phyloP scores from a whole-genome alignment of 192 early-diverging fungal species.

The Phlyctochytrium bullatum region DNA sequence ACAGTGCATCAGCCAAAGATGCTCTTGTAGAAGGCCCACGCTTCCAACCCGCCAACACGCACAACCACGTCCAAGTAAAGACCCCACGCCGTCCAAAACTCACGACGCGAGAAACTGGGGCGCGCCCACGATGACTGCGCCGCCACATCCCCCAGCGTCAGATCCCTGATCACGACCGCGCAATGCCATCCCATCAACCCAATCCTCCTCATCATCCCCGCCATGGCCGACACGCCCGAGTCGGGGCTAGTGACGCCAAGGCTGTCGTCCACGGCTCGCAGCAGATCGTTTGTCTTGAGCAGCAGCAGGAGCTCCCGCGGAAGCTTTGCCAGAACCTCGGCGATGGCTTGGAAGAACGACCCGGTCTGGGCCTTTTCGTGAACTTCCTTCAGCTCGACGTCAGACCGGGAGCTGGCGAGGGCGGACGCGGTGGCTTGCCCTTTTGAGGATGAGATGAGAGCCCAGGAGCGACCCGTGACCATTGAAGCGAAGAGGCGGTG shows the following conservation, averaged over 20 bases:
- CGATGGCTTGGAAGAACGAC: conserved; percentile 66
- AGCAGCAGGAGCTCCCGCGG: conserved; percentile 82
- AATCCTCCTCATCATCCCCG: conserved; percentile 30
- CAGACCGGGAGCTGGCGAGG: conserved; percentile 41
- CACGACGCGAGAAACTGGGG: background rate
- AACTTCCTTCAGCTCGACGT: conserved; percentile 55
- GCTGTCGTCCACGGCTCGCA: conserved; percentile 57
- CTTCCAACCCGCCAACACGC: background rate
- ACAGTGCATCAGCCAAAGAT: too few relatives aligned
- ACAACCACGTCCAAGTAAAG: background rate
- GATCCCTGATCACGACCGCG: conserved; percentile 21
- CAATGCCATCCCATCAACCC: conserved; percentile 47
- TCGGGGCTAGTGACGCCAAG: conserved; percentile 33
- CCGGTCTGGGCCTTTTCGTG: conserved; percentile 49
- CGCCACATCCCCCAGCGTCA: conserved; percentile 18
- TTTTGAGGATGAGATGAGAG: conserved; percentile 46
- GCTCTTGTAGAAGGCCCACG: too few relatives aligned
- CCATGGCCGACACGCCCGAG: conserved; percentile 5
- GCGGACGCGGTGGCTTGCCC: conserved; percentile 1
- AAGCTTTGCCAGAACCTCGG: conserved; percentile 76
- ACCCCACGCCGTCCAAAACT: background rate
- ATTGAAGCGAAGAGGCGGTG: conserved; percentile 86
- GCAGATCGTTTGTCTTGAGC: conserved; percentile 89
- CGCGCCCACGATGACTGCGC: background rate
- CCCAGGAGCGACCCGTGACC: conserved; percentile 84